Evolutionary conservation across 306 rosid genomes (phyloP), one percentile per base, ranked within the genome.

Genomic region (peach (Prunus persica)): DNA sequence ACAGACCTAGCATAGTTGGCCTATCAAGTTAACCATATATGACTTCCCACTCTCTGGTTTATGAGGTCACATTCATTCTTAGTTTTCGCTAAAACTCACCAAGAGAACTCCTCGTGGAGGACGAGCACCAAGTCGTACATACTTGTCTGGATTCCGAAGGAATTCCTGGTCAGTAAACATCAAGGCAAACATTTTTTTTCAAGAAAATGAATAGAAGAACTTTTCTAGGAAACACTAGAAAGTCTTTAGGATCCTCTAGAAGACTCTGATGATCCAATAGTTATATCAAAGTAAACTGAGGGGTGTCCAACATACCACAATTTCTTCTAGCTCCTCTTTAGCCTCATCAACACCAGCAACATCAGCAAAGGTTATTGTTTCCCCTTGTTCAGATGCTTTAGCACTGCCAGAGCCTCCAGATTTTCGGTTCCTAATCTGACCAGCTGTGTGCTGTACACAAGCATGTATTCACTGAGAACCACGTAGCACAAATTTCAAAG

Each of bases 321-420:
- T 95, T 89, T 95, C 99, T 89, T 95, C 99, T 41, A 95, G 85
- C 87, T 95, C 99, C 87, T 92, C 99, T 79, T 95, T 95, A 41
- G 99, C 99, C 89, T 95, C 99, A 51, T 95, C 99, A 82, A 95
- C 91, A 4, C 99, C 99, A 71, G 99, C 99, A 71, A 95, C 96
- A 79, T 92, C 99, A 77, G 97, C 92, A 84, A 95, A 95, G 76
- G 97, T 92, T 68, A 95, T 86, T 68, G 85, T 11, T 84, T 90
- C 99, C 32, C 93, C 96, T 81, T 91, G 96, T 69, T 90, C 97
- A 77, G 97, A 84, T 51, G 87, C 85, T 79, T 95, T 95, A 67
- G 87, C 57, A 69, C 93, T 91, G 69, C 89, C 79, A 79, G 97
- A 74, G 76, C 88, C 84, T 72, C 99, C 97, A 55, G 97, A 85